phyloP scores from a whole-genome alignment of 305 asterid species.

The Solanum hybrid region DNA sequence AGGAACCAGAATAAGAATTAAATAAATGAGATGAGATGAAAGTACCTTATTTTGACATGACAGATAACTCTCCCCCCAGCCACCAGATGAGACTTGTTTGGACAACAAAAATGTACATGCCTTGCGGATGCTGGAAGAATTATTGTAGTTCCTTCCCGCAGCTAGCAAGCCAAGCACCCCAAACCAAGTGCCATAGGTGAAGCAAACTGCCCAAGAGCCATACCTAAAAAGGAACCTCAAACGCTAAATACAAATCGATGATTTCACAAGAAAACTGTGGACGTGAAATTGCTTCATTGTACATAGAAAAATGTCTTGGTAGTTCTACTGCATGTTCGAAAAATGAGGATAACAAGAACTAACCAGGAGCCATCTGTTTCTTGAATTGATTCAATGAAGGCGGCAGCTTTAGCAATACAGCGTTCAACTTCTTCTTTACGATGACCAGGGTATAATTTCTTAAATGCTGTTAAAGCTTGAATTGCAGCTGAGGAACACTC shows the following conservation, averaged over 20 bases:
- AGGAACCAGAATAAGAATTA: not conserved
- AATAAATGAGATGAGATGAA: not conserved
- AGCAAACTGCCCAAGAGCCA: slow-evolving; percentile 99
- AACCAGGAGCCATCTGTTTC: slow-evolving; percentile 94
- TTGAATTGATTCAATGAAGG: slow-evolving; percentile 74
- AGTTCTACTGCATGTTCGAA: slow-evolving; percentile 6
- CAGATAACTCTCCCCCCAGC: slow-evolving; percentile 98
- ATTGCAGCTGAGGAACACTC: slow-evolving; percentile 98
- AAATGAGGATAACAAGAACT: slow-evolving; percentile 23
- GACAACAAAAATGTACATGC: slow-evolving; percentile 92
- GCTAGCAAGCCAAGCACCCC: slow-evolving; percentile 84
- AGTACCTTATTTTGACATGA: slow-evolving; percentile 89
- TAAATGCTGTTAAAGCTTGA: slow-evolving; percentile 77
- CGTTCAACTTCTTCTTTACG: slow-evolving; percentile 67
- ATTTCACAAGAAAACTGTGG: slow-evolving; percentile 11
- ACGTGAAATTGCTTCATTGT: not conserved
- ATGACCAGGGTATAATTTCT: slow-evolving; percentile 81
- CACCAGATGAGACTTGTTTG: slow-evolving; percentile 86
- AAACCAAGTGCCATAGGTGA: slow-evolving; percentile 91
- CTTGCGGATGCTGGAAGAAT: slow-evolving; percentile 58
- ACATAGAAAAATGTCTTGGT: not conserved
- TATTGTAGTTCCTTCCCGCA: slow-evolving; percentile 60
- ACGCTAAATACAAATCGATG: not conserved
- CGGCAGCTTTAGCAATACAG: slow-evolving; percentile 62
- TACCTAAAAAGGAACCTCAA: slow-evolving; percentile 43